phyloP scores from a whole-genome alignment of 2,329 filamentous ascomycete species.

The Didymosphaeria variabile region DNA sequence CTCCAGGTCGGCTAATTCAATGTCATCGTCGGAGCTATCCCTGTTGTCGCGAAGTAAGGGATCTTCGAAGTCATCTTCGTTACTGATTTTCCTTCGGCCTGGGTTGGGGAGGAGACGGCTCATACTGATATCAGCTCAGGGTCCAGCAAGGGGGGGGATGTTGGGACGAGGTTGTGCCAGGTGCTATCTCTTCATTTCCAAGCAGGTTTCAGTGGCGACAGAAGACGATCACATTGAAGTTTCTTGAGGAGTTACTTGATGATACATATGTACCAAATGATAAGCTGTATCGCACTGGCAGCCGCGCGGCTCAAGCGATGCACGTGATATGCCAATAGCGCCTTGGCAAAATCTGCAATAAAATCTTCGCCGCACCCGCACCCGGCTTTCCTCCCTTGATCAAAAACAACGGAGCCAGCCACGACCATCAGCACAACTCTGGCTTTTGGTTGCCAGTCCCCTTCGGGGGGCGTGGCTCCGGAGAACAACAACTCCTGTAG shows the following conservation, averaged over 20 bases:
- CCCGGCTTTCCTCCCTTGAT: slow-evolving; percentile 56
- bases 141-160: too few relatives aligned
- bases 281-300: neutral
- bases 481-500: slow-evolving; percentile 69
- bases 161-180: neutral
- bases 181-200: neutral
- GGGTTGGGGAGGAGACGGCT: neutral
- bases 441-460: slow-evolving; percentile 74
- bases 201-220: neutral
- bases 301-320: neutral
- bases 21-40: neutral
- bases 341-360: slow-evolving; percentile 25
- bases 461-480: slow-evolving; percentile 67
- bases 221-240: neutral
- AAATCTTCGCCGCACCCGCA: slow-evolving; percentile 31
- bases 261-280: too few relatives aligned
- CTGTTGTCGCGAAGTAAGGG: neutral
- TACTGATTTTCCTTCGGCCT: neutral
- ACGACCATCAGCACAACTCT: slow-evolving; percentile 69
- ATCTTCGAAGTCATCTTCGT: neutral
- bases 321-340: slow-evolving; percentile 14
- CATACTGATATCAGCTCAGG: neutral
- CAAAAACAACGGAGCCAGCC: slow-evolving; percentile 74
- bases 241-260: too few relatives aligned
- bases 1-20: neutral